Percentiles rank a stretch among this genome's conserved stretches.
Conservation (phyloP, 2,329 filamentous ascomycete genomes). For the Aspergillus persii region DNA sequence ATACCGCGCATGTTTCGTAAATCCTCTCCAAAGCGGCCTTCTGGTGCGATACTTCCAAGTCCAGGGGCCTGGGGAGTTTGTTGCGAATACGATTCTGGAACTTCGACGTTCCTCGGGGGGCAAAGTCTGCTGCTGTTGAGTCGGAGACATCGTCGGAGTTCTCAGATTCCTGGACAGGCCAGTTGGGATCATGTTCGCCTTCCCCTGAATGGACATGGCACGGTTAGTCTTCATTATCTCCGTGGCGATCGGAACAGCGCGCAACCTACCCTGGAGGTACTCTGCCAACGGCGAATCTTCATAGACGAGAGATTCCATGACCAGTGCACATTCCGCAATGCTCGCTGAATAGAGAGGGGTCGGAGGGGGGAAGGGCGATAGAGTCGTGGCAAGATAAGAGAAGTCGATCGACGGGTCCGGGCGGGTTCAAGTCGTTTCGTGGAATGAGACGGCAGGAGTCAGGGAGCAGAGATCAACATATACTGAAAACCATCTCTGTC, state of each 20-base stretch:
- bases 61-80: constrained; percentile 49
- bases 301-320: constrained; percentile 85
- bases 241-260: neutral
- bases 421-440: neutral
- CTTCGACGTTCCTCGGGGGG: constrained; percentile 50
- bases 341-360: constrained; percentile 1
- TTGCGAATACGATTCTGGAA: constrained; percentile 50
- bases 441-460: neutral
- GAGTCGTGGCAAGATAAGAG: neutral
- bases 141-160: constrained; percentile 30
- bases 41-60: constrained; percentile 31
- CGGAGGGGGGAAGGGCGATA: neutral
- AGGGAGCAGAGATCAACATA: constrained; percentile 1
- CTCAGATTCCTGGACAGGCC: constrained; percentile 32
- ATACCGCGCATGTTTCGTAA: constrained; percentile 50
- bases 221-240: neutral
- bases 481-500: constrained; percentile 18
- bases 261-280: constrained; percentile 75
- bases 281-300: constrained; percentile 84
- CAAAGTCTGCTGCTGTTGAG: constrained; percentile 42
- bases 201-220: constrained; percentile 37
- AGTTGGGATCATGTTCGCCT: constrained; percentile 44
- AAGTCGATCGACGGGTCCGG: neutral
- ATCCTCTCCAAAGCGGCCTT: constrained; percentile 37
- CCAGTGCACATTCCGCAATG: constrained; percentile 32